These are phyloP conservation scores for Eutrema heterophyllum DNA, from an alignment of 345 rosid genomes.

Conservation along the genomic window DNA sequence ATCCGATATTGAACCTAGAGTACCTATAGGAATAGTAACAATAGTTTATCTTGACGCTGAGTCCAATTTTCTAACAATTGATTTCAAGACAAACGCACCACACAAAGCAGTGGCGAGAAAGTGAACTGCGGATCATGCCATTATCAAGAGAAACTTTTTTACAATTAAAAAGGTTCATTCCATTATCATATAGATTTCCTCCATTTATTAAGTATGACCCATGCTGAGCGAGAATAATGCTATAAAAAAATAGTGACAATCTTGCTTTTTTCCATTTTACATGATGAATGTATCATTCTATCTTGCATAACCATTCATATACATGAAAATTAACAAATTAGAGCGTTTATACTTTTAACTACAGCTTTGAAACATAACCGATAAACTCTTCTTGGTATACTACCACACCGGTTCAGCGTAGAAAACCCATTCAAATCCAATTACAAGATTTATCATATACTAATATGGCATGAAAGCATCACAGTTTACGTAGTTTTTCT, in stretches of 20 bases:
- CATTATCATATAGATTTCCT: neutral
- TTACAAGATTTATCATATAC: neutral
- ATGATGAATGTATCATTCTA: neutral
- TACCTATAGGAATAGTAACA: neutral
- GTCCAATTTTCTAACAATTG: neutral
- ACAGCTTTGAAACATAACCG: too few species aligned
- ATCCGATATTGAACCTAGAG: too few species aligned
- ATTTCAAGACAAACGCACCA: neutral
- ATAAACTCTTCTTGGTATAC: too few species aligned
- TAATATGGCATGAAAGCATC: neutral
- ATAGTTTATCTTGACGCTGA: neutral
- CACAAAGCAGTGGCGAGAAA: conserved; percentile 1
- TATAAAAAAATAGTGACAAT: neutral
- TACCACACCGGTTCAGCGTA: neutral
- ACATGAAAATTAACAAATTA: neutral
- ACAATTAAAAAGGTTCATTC: neutral
- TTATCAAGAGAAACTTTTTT: neutral
- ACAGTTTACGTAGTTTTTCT: neutral
- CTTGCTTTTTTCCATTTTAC: neutral
- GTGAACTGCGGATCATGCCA: conserved; percentile 1
- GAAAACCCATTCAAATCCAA: neutral
- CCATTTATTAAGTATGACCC: neutral
- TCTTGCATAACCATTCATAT: neutral
- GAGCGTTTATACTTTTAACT: too few species aligned
- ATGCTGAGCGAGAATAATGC: neutral